Evolutionary conservation across 169 alveolate genomes (phyloP).

Genomic region (Plasmodium inui): DNA sequence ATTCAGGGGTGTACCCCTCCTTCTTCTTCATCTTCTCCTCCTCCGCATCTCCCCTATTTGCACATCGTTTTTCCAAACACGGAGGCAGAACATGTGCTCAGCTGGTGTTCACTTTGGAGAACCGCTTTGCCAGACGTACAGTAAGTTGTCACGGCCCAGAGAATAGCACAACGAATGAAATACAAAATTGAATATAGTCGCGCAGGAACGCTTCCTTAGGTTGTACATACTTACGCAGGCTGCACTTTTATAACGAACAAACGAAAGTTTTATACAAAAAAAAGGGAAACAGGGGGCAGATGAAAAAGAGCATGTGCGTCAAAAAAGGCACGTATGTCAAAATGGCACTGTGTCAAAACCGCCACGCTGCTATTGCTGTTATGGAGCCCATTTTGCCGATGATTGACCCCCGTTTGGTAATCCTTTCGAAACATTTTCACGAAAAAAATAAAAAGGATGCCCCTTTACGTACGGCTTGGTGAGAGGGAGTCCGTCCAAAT

Average conservation of each 20-base stretch:
- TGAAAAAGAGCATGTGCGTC: not conserved
- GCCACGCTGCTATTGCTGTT: not conserved
- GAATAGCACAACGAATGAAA: not conserved
- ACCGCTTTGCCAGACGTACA: not conserved
- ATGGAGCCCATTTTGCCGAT: not conserved
- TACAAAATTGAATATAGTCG: conserved; percentile 9
- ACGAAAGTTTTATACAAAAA: conserved; percentile 14
- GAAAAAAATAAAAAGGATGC: not conserved
- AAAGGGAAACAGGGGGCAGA: conserved; percentile 8
- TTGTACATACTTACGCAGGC: not conserved
- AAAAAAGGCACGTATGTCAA: not conserved
- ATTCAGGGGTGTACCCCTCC: not conserved
- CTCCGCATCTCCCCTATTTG: no score
- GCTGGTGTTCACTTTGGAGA: not conserved
- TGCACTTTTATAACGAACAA: not conserved
- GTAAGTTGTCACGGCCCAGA: not conserved
- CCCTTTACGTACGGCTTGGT: not conserved
- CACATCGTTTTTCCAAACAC: not conserved
- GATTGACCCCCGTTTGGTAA: not conserved
- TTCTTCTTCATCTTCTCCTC: no score
- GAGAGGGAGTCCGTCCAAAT: not conserved
- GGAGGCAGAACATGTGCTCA: not conserved
- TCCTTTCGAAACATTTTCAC: not conserved
- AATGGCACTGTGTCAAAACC: not conserved
- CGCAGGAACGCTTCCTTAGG: not conserved